Conservation (phyloP, 257 asterid species). For the Ophiorrhiza pumila region DNA sequence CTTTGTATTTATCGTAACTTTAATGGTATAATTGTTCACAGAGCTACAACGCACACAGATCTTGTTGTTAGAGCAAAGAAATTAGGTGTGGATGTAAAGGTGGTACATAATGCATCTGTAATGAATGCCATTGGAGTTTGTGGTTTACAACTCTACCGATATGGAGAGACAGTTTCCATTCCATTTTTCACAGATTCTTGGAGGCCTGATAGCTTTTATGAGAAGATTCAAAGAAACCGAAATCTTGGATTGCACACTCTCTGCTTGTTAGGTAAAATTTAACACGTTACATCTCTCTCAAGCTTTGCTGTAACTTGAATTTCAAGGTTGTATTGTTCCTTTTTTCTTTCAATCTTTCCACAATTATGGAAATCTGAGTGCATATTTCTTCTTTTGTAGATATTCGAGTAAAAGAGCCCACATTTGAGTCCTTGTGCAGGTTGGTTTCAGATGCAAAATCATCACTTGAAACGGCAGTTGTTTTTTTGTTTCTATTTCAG, state of each 20-base stretch:
- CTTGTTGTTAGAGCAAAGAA: conserved; percentile 89
- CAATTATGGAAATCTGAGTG: background rate
- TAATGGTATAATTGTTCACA: conserved; percentile 24
- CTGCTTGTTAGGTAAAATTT: conserved; percentile 70
- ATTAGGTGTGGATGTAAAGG: conserved; percentile 69
- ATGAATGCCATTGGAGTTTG: conserved; percentile 95
- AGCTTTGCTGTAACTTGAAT: background rate
- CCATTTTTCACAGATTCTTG: conserved; percentile 92
- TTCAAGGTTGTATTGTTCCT: background rate
- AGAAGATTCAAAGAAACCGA: conserved; percentile 62
- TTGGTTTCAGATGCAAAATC: conserved; percentile 24
- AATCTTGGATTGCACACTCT: conserved; percentile 76
- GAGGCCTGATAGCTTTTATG: conserved; percentile 96
- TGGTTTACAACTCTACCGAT: conserved; percentile 85
- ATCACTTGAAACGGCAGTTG: background rate
- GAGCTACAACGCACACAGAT: conserved; percentile 95
- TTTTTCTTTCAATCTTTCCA: conserved; percentile 2
- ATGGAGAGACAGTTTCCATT: conserved; percentile 83
- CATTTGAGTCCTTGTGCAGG: conserved; percentile 89
- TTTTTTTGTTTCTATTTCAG: background rate
- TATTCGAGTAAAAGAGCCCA: conserved; percentile 83
- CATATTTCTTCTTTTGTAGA: conserved; percentile 41
- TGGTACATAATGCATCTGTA: conserved; percentile 89
- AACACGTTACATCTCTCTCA: background rate
- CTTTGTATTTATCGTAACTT: conserved; percentile 2